Base-by-base conservation (phyloP, 1,284 basidiomycete species). In the Tetrapyrgos nigripes region DNA sequence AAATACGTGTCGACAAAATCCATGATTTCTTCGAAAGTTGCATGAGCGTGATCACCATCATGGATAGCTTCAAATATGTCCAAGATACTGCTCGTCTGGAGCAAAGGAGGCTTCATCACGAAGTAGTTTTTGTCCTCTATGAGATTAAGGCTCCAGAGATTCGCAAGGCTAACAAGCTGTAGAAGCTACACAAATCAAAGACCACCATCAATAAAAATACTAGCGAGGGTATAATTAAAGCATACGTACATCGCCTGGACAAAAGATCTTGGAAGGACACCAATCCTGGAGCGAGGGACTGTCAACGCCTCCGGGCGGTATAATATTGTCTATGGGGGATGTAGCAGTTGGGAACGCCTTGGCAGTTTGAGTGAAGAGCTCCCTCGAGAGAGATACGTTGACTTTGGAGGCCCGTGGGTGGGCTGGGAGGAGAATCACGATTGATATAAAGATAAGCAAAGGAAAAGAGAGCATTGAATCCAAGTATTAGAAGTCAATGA, bases 211-310 rank as follows among this genome's bases (percentile, higher is more conserved):
- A 43, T 29, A 45, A 60, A 19, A 43, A 57, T 21, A 48, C 28
- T 57, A 37, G 49, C 33, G 35, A n/a, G n/a, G n/a, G 27, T 26
- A 6, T 50, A 50, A 29, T 24, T 8, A n/a, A 45, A n/a, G 37
- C 17, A 26, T 35, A 81, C 89, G 63, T 69, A 93, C 93, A 49
- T 80, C 61, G 26, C 92, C 93, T 1, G 93, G 83, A 72, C 94
- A 96, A 75, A 92, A 96, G 31, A 94, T 91, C 54, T 89, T 76
- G 60, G 91, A 91, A 3, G 89, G 86, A 69, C 90, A 92, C 90
- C 91, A 91, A 35, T 82, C 73, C 73, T 96, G 94, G n/a, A n/a
- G n/a, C n/a, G n/a, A n/a, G n/a, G n/a, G n/a, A n/a, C n/a, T n/a
- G n/a, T n/a, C n/a, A n/a, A n/a, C n/a, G n/a, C n/a, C n/a, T n/a